These are phyloP conservation scores for Corylus americana DNA, from an alignment of 306 rosid species.

Conservation along the genomic window DNA sequence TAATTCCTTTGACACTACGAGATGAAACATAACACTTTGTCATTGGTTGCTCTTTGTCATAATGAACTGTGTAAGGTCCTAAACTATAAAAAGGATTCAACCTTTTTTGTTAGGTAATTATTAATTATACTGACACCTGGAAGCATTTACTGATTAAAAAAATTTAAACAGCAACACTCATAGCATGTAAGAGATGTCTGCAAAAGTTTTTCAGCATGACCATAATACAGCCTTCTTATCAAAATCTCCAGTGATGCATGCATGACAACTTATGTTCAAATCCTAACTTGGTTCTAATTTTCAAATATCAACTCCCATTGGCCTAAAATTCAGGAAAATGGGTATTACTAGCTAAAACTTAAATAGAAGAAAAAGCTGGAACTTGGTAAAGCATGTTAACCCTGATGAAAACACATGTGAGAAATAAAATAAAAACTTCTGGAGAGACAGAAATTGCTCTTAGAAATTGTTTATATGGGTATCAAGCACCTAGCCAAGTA, in stretches of 20 bases:
- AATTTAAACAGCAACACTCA: background rate
- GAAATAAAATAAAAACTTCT: background rate
- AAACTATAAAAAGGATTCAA: background rate
- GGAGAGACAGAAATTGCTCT: background rate
- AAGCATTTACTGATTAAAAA: constrained; percentile 11
- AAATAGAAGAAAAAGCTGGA: background rate
- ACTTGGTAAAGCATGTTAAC: background rate
- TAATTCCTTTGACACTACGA: background rate
- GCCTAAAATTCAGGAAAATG: background rate
- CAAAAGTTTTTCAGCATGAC: background rate
- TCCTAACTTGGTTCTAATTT: background rate
- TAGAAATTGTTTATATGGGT: constrained; percentile 1
- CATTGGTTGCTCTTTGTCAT: background rate
- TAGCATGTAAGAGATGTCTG: background rate
- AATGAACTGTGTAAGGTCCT: constrained; percentile 2
- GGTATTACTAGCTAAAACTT: background rate
- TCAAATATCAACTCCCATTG: background rate
- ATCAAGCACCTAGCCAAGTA: constrained; percentile 15
- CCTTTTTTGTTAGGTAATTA: background rate
- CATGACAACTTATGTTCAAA: background rate
- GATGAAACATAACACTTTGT: background rate
- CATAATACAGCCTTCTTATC: background rate
- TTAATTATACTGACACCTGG: background rate
- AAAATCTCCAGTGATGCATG: background rate
- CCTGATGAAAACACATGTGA: background rate